These are phyloP conservation scores for Lecanicillium sp. DNA, from an alignment of 2,329 filamentous ascomycete genomes.

Conservation along the genomic window DNA sequence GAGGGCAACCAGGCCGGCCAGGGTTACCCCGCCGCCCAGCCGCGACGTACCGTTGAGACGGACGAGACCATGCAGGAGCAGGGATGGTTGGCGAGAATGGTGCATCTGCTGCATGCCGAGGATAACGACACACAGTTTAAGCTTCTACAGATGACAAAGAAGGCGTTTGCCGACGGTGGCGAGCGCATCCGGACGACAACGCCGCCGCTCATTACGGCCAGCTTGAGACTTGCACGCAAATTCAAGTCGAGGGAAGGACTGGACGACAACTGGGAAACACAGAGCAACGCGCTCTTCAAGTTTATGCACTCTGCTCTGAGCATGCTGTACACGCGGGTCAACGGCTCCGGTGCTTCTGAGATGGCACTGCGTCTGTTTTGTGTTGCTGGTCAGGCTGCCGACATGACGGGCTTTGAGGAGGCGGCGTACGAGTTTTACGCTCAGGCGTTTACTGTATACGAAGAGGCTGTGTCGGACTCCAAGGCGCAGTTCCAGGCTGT, in stretches of 20 bases:
- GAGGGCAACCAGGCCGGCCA: conserved; percentile 81
- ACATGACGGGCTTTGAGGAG: conserved; percentile 88
- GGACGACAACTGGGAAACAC: conserved; percentile 57
- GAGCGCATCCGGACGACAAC: conserved; percentile 95
- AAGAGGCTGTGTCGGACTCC: conserved; percentile 92
- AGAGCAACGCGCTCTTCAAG: conserved; percentile 77
- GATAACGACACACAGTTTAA: conserved; percentile 94
- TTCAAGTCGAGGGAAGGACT: conserved; percentile 89
- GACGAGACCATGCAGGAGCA: conserved; percentile 98
- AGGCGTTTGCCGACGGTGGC: conserved; percentile 84
- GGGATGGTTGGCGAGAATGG: conserved; percentile 88
- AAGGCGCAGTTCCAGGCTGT: conserved; percentile 97
- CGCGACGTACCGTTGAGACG: conserved; percentile 73
- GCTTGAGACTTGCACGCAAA: conserved; percentile 79
- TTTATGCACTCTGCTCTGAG: conserved; percentile 89
- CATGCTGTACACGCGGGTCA: conserved; percentile 80
- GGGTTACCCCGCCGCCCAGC: conserved; percentile 75
- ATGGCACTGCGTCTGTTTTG: conserved; percentile 85
- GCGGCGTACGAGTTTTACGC: conserved; percentile 98
- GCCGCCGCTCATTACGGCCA: conserved; percentile 82
- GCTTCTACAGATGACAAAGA: conserved; percentile 80
- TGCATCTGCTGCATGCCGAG: conserved; percentile 76
- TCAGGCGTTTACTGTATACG: conserved; percentile 96
- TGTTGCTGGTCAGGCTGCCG: conserved; percentile 85
- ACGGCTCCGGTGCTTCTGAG: conserved; percentile 70